A percentile compares a stretch with the other conserved stretches of the same genome.
These are phyloP conservation scores for Lactifluus rugatus DNA, from an alignment of 768 basidiomycete species.

Conservation along the genomic window DNA sequence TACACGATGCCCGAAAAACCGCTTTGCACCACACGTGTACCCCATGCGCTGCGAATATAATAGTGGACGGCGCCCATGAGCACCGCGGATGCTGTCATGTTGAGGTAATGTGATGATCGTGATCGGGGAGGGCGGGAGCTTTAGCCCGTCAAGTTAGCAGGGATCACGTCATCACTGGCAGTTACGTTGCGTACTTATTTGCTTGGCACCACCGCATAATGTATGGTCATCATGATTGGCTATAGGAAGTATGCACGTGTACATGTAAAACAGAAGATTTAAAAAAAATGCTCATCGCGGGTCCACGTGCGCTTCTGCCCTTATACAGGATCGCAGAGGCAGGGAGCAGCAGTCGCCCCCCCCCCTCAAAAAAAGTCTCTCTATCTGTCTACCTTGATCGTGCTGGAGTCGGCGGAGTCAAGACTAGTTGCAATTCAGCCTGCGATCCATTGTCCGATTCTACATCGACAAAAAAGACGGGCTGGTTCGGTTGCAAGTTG, in stretches of 20 bases:
- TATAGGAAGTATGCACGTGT: neutral
- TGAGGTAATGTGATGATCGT: neutral
- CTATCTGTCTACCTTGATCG: neutral
- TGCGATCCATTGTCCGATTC: slow-evolving; percentile 3
- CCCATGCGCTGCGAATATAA: neutral
- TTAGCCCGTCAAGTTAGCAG: neutral
- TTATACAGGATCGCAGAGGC: too few species aligned
- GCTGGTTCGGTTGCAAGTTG: slow-evolving; percentile 12
- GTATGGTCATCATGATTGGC: neutral
- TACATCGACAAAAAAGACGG: slow-evolving; percentile 15
- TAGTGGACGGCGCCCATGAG: neutral
- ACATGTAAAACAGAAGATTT: neutral
- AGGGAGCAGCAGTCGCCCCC: too few species aligned
- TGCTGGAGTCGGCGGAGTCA: slow-evolving; percentile 17
- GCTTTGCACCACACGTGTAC: neutral
- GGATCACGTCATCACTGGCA: too few species aligned
- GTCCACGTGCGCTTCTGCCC: too few species aligned
- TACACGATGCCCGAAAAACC: neutral
- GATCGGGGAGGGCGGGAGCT: too few species aligned
- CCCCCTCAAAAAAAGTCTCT: neutral
- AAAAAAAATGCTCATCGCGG: neutral
- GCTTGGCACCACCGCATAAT: too few species aligned
- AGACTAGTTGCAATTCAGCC: slow-evolving; percentile 10
- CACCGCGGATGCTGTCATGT: neutral
- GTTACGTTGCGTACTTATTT: too few species aligned